Evolutionary conservation across 352 stramenopile species (phyloP).

Genomic region (Pythium periplocum): DNA sequence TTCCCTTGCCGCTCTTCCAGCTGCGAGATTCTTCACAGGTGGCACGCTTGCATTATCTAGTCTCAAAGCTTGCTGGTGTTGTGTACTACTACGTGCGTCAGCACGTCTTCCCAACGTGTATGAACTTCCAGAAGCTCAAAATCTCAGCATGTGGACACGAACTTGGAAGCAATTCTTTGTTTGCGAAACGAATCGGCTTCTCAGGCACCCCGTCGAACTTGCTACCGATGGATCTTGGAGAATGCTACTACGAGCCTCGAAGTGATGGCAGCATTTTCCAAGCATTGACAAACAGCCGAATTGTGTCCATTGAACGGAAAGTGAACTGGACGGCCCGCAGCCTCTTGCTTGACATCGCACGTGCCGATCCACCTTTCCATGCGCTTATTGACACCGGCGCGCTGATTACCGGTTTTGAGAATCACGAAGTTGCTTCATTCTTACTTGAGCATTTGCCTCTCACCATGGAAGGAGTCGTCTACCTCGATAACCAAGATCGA

Average conservation of each 20-base stretch:
- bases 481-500: slow-evolving; percentile 84
- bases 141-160: slow-evolving; percentile 99
- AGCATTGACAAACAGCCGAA: slow-evolving; percentile 91
- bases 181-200: slow-evolving; percentile 97
- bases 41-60: slow-evolving; percentile 90
- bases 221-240: slow-evolving; percentile 97
- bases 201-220: slow-evolving; percentile 99
- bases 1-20: slow-evolving; percentile 97
- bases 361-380: slow-evolving; percentile 67
- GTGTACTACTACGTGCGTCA: slow-evolving; percentile 98
- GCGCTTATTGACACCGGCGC: slow-evolving; percentile 90
- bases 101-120: slow-evolving; percentile 98
- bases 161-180: slow-evolving; percentile 97
- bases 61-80: slow-evolving; percentile 91
- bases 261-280: slow-evolving; percentile 98
- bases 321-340: slow-evolving; percentile 74
- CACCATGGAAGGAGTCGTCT: slow-evolving; percentile 89
- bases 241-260: slow-evolving; percentile 97
- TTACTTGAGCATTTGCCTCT: slow-evolving; percentile 68
- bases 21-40: slow-evolving; percentile 96
- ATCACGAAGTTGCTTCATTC: slow-evolving; percentile 83
- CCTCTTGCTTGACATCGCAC: slow-evolving; percentile 76
- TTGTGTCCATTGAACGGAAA: slow-evolving; percentile 85
- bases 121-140: slow-evolving; percentile 99
- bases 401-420: slow-evolving; percentile 89